Conservation (phyloP, 2,329 filamentous ascomycete species). For the Fusarium miscanthi region DNA sequence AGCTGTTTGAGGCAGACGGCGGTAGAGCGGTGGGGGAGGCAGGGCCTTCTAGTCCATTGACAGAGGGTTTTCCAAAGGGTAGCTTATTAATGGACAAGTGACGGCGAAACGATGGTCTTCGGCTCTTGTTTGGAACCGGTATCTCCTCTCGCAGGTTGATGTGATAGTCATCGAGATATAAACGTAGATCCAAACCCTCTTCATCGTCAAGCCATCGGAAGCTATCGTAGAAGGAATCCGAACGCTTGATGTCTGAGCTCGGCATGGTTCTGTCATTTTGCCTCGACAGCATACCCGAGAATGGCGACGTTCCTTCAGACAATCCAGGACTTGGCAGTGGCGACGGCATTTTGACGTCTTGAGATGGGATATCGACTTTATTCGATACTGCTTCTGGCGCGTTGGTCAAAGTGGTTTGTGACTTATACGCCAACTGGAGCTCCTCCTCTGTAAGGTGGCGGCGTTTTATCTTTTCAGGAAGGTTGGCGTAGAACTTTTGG, state of each 20-base stretch:
- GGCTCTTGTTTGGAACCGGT: slow-evolving; percentile 56
- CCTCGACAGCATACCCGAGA: slow-evolving; percentile 44
- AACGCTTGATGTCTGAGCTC: slow-evolving; percentile 47
- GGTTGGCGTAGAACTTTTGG: slow-evolving; percentile 73
- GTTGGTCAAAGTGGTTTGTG: slow-evolving; percentile 44
- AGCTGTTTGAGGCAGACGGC: slow-evolving; percentile 38
- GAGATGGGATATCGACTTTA: slow-evolving; percentile 40
- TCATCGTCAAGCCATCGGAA: slow-evolving; percentile 82
- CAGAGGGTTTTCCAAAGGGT: slow-evolving; percentile 67
- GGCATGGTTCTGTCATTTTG: slow-evolving; percentile 30
- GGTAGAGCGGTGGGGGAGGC: slow-evolving; percentile 42
- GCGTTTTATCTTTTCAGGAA: slow-evolving; percentile 79
- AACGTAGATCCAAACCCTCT: slow-evolving; percentile 73
- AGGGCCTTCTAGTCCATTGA: slow-evolving; percentile 57
- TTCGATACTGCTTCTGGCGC: slow-evolving; percentile 49
- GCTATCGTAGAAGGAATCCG: slow-evolving; percentile 71
- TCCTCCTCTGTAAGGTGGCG: slow-evolving; percentile 79
- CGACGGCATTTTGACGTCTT: slow-evolving; percentile 39
- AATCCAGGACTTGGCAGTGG: slow-evolving; percentile 38
- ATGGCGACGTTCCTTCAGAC: slow-evolving; percentile 33
- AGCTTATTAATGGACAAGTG: slow-evolving; percentile 77
- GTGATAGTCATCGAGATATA: slow-evolving; percentile 78
- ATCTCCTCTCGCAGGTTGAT: slow-evolving; percentile 67
- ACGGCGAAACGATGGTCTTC: slow-evolving; percentile 73
- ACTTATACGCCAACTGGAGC: slow-evolving; percentile 64